Evolutionary conservation across 192 early-diverging fungal species (phyloP).

Genomic region (Umbelopsis ramanniana): DNA sequence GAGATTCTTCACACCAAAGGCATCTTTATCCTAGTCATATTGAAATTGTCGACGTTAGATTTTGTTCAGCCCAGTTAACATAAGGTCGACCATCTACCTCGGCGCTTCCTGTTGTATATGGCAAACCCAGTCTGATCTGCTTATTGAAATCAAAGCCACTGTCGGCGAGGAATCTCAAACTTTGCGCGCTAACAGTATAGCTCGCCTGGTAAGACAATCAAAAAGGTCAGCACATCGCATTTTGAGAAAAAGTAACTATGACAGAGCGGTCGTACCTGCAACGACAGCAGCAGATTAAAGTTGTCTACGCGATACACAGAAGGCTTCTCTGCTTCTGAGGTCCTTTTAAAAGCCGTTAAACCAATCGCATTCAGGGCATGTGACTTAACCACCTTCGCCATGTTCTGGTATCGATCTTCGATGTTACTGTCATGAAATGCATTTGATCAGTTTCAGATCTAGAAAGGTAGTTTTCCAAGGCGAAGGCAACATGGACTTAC

Average conservation of each 20-base stretch:
- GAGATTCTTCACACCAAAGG: conserved; percentile 54
- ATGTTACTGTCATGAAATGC: conserved; percentile 65
- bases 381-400: conserved; percentile 68
- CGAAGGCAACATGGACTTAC: conserved; percentile 26
- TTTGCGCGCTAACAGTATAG: conserved; percentile 70
- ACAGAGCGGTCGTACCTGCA: conserved; percentile 34
- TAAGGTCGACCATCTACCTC: conserved; percentile 35
- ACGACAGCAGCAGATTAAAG: conserved; percentile 48
- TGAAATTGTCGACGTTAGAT: neutral
- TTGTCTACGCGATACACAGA: conserved; percentile 37
- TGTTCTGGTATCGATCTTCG: conserved; percentile 78
- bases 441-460: neutral
- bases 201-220: neutral
- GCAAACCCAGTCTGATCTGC: conserved; percentile 78
- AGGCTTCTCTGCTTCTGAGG: conserved; percentile 30
- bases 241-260: no score
- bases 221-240: neutral
- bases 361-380: conserved; percentile 90
- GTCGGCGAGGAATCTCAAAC: conserved; percentile 79
- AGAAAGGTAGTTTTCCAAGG: conserved; percentile 22
- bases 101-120: conserved; percentile 55
- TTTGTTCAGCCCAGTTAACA: neutral
- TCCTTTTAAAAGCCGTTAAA: conserved; percentile 65
- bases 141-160: conserved; percentile 88
- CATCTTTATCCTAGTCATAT: neutral